Evolutionary conservation across 495 filamentous ascomycete genomes (phyloP), one percentile per base, ranked within the genome.

Genomic region (Aspergillus ellipticus): DNA sequence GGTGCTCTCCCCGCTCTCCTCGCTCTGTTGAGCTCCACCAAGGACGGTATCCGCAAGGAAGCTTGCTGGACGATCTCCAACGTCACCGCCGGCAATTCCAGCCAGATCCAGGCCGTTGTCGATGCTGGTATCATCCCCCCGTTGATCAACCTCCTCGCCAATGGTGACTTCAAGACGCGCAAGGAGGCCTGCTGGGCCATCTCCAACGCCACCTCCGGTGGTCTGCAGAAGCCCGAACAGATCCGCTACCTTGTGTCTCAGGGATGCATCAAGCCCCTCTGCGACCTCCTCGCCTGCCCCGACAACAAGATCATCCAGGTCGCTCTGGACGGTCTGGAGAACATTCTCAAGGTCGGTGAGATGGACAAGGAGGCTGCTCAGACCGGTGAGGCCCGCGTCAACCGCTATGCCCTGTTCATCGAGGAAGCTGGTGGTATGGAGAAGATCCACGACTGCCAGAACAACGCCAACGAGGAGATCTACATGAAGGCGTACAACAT

Each of bases 401-500:
- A 99, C 81, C 88, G 90, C 53, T 99, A 93, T 69, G 95, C 95
- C 28, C 82, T 99, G 59, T 96, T 94, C 78, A 99, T 99, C 62
- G 95, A 99, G 77, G 95, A 99, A 70, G 94, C 92, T 55, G 90
- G 90, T 60, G 95, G 95, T 60, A 99, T 99, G 95, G 92, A 97
- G 79, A 97, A 97, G 86, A 97, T 99, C 66, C 95, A 99, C 73
- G 92, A 97, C 62, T 96, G 94, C 84, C 95, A 99, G 80, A 96
- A 93, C 75, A 99, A 99, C 63, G 93, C 95, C 76, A 99, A 99
- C 76, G 95, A 97, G 76, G 95, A 99, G 77, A 99, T 99, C 63
- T 99, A 99, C 82, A 97, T 99, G 94, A 99, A 99, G 85, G 96
- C 95, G 0, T 99, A 96, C 80, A 97, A 94, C 80, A 97, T 99